Base-by-base conservation (phyloP, 164 flowering plant species). In the Platanus orientalis region DNA sequence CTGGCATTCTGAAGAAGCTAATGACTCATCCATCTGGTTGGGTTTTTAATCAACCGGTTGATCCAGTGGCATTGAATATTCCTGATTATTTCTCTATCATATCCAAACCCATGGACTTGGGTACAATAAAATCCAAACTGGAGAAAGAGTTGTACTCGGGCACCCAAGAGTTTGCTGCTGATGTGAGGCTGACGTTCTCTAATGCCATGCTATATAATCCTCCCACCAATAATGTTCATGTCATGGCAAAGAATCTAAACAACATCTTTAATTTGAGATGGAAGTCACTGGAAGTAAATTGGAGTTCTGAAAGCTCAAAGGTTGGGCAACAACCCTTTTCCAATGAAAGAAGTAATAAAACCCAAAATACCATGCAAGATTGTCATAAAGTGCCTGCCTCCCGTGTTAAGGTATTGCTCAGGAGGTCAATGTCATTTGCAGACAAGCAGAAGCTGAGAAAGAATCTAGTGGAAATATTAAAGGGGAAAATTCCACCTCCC, bases 121-220 rank as follows among this genome's bases (percentile, higher is more conserved):
- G 98, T 20, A 91, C 98, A 21, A 65, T 94, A 4, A 86, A 73
- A 30, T 62, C 75, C 16, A 94, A 81, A 29, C 73, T 94, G 59
- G 76, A 69, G 19, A 76, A 73, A 6, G 75, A 78, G 63, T 6
- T 61, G 28, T 94, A 91, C 69, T 44, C 3, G n/a, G 55, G 29
- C 26, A 21, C 60, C 7, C 80, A 78, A 27, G 89, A 80, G 28
- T 94, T 94, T 78, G 90, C 84, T 5, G 84, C 86, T 54, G 97
- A 91, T 75, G 82, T 94, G 27, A 79, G 85, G 58, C 71, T 91
- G 73, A 91, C 97, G 0, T 94, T 94, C 70, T 73, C 84, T 0
- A 94, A 94, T 86, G 96, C 97, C 27, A 87, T 84, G 89, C 11
- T 47, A 24, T 91, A 89, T 50, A 89, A 91, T 72, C 96, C 97